phyloP scores from a whole-genome alignment of 2,329 filamentous ascomycete genomes.

The Trichoderma sp. region DNA sequence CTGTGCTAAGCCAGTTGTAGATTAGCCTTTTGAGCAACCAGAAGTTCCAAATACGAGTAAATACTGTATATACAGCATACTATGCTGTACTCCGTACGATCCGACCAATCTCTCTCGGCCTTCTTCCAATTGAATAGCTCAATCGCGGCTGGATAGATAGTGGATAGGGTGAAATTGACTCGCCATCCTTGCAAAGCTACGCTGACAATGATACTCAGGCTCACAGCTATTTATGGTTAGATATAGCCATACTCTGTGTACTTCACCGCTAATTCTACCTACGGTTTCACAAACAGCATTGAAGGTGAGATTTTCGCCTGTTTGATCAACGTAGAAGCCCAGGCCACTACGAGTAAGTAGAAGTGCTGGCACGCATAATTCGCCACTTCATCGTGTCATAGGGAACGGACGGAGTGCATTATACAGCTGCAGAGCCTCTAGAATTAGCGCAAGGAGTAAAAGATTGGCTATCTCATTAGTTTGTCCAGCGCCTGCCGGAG shows the following conservation, averaged over 20 bases:
- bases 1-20: not conserved
- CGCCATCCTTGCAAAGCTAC: not conserved
- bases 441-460: not conserved
- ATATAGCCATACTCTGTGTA: not conserved
- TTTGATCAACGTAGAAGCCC: not conserved
- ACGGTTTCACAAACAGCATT: not conserved
- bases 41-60: not conserved
- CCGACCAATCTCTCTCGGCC: not conserved
- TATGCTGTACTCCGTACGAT: not conserved
- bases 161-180: not conserved
- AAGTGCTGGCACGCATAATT: not conserved
- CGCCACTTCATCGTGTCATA: not conserved
- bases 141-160: not conserved
- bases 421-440: not conserved
- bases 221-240: not conserved
- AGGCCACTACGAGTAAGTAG: not conserved
- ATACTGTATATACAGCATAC: too few relatives aligned
- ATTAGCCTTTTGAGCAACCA: not conserved
- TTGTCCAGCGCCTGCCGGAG: not conserved
- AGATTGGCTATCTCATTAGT: not conserved
- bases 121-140: not conserved
- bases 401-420: not conserved
- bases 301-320: not conserved
- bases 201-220: not conserved
- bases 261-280: not conserved